phyloP scores from a whole-genome alignment of 169 alveolate genomes.

The Haemoproteus tartakovskyi region DNA sequence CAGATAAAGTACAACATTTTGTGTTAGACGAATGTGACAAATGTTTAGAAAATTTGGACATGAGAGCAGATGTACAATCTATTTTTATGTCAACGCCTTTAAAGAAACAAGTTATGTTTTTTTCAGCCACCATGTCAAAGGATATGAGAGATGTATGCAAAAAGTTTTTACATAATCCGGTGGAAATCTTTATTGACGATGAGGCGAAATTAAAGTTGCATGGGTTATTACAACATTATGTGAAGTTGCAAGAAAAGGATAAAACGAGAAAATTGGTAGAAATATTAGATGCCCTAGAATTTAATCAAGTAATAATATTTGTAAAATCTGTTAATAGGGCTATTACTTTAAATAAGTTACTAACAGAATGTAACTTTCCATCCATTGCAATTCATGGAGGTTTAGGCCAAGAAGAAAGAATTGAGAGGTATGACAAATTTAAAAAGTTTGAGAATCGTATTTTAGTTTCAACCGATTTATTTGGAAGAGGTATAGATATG shows the following conservation, averaged over 20 bases:
- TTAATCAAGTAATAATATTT: constrained; percentile 98
- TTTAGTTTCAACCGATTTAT: constrained; percentile 98
- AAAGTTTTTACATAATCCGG: constrained; percentile 97
- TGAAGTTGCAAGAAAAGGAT: constrained; percentile 95
- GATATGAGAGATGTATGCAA: constrained; percentile 96
- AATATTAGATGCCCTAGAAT: constrained; percentile 95
- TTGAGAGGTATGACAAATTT: constrained; percentile 93
- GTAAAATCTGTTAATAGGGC: constrained; percentile 95
- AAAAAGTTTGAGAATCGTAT: constrained; percentile 97
- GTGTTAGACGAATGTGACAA: constrained; percentile 99
- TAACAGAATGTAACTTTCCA: constrained; percentile 98
- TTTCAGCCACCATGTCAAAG: constrained; percentile 96
- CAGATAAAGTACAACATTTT: constrained; percentile 93
- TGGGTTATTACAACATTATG: constrained; percentile 98
- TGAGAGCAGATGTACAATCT: constrained; percentile 98
- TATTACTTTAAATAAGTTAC: constrained; percentile 91
- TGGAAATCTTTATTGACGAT: constrained; percentile 98
- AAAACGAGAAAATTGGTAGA: constrained; percentile 96
- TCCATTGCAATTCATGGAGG: constrained; percentile 98
- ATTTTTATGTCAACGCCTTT: constrained; percentile 96
- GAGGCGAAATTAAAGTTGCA: constrained; percentile 98
- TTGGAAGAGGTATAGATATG: constrained; percentile 99
- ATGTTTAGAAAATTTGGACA: constrained; percentile 96
- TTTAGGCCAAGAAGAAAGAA: constrained; percentile 85
- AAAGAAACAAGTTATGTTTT: constrained; percentile 98